Percentiles rank a stretch among this genome's conserved stretches.
Conservation (phyloP, 2,329 filamentous ascomycete species). For the Aspergillus fumigatus region DNA sequence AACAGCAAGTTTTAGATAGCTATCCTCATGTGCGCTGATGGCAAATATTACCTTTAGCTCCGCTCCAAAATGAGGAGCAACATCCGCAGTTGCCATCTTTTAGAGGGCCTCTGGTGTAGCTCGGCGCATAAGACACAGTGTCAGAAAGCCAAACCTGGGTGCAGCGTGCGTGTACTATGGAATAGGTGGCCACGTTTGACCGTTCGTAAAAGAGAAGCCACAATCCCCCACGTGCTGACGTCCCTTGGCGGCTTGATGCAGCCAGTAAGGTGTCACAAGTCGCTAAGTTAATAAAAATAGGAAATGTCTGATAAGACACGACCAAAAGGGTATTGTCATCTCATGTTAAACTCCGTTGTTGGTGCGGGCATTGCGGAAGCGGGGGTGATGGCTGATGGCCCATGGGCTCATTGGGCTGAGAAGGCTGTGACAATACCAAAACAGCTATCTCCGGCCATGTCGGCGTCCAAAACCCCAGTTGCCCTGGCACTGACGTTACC, state of each 20-base stretch:
- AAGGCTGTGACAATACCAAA: slow-evolving; percentile 21
- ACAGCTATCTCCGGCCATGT: slow-evolving; percentile 19
- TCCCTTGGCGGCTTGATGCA: neutral
- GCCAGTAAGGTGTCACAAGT: neutral
- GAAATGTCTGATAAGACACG: neutral
- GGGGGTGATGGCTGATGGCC: slow-evolving; percentile 22
- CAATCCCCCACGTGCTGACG: neutral
- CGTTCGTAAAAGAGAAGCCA: neutral
- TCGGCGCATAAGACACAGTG: slow-evolving; percentile 20
- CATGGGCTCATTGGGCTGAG: slow-evolving; percentile 4
- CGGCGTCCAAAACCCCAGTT: neutral
- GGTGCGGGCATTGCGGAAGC: slow-evolving; percentile 16
- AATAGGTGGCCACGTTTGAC: neutral
- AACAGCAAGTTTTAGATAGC: neutral
- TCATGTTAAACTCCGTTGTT: neutral
- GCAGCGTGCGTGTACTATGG: neutral
- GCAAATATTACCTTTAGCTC: slow-evolving; percentile 73
- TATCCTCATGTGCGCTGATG: slow-evolving; percentile 10
- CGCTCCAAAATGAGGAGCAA: slow-evolving; percentile 79
- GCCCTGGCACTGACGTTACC: neutral
- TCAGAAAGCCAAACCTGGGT: slow-evolving; percentile 1
- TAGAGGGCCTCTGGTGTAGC: slow-evolving; percentile 9
- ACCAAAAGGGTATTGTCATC: neutral
- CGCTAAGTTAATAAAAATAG: neutral
- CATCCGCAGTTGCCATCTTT: slow-evolving; percentile 76